Evolutionary conservation across 2,329 filamentous ascomycete species (phyloP), one percentile per base, ranked within the genome.

Genomic region (Ceratocystis alfenasii): DNA sequence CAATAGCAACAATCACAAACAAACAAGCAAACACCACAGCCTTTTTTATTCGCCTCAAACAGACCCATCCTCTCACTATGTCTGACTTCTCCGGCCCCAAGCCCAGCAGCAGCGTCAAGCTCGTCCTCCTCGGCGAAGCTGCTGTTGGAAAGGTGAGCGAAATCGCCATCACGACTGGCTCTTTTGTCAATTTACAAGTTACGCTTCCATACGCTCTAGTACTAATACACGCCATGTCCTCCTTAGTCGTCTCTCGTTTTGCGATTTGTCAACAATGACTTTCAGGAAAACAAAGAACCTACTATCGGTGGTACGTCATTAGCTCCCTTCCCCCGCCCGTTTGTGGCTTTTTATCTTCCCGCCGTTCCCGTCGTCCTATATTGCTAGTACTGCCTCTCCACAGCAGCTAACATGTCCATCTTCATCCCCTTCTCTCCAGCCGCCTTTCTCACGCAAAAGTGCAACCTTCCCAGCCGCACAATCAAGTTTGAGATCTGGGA

Each of bases 201-300:
- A 41, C 33, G 25, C 25, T 15, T 53, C n/a, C 64, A 20, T 53
- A 7, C 22, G 12, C 17, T 66, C 28, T 73, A 95, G 94, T 41
- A 41, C 36, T 41, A 15, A 41, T 15, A 41, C 12, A 15, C 12
- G 10, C 36, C 36, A 41, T 41, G 36, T 41, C 10, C 36, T 41
- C 10, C 36, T 41, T 41, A 41, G 36, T 97, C 94, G 62, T 99
- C 94, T 59, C 86, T 99, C 67, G 94, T 99, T 69, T 83, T 99
- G 74, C 90, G 94, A 74, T 99, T 99, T 78, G 94, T 99, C 75
- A 97, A 97, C 83, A 94, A 99, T 79, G 93, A 97, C 78, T 99
- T 99, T 74, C 94, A 99, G 80, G 94, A 97, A 79, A 97, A 97
- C 79, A 97, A 97, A 81, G 94, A 99, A 77, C 94, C 94, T 69